Conservation (phyloP, 116 monocot species). For the Dioscorea cayenensis region DNA sequence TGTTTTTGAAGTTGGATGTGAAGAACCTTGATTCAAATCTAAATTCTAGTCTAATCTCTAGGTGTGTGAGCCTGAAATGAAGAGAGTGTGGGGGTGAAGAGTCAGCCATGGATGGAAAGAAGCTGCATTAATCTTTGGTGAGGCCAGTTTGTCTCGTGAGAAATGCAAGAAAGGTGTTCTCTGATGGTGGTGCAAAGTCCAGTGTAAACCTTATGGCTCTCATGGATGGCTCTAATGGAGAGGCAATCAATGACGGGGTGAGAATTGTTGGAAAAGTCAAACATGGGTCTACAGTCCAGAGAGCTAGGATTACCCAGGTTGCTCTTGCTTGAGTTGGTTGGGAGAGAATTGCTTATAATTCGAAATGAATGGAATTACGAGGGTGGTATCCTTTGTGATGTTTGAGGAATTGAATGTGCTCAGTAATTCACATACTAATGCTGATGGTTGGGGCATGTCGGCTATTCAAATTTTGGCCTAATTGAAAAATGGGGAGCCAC, state of each 20-base stretch:
- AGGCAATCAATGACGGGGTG: neutral
- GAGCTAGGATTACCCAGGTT: too few relatives aligned
- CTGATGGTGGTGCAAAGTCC: conserved; percentile 14
- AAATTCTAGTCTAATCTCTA: conserved; percentile 14
- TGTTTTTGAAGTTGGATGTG: conserved; percentile 8
- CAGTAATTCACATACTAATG: too few relatives aligned
- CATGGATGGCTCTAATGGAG: neutral
- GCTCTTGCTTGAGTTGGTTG: too few relatives aligned
- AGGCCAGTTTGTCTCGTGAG: conserved; percentile 18
- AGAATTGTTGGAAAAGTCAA: neutral
- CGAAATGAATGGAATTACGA: too few relatives aligned
- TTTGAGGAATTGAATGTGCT: too few relatives aligned
- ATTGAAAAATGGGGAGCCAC: too few relatives aligned
- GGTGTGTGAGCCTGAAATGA: neutral
- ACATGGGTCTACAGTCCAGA: too few relatives aligned
- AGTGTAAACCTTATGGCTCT: conserved; percentile 33
- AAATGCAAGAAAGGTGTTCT: conserved; percentile 28
- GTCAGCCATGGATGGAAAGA: conserved; percentile 4
- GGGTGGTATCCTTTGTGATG: too few relatives aligned
- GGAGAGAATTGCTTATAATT: too few relatives aligned
- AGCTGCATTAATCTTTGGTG: conserved; percentile 11
- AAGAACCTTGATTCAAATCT: neutral
- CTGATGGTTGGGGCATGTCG: too few relatives aligned
- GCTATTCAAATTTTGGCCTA: too few relatives aligned
- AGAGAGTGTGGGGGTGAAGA: conserved; percentile 8